Evolutionary conservation across 1,284 basidiomycete species (phyloP).

Genomic region (Thelephora terrestris): DNA sequence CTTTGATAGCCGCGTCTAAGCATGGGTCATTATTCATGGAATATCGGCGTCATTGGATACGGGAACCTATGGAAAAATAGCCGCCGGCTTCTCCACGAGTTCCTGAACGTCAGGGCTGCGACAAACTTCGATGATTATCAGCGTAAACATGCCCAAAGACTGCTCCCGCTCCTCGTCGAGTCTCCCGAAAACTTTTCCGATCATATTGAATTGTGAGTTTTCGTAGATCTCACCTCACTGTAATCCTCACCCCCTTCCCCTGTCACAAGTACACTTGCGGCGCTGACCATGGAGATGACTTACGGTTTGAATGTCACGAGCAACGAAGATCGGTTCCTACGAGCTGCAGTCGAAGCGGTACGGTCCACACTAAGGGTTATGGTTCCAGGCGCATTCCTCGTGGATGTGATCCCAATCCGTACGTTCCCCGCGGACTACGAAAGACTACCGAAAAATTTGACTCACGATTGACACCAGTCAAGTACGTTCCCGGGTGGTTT

Average conservation of each 20-base stretch:
- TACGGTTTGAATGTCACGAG: slow-evolving; percentile 13
- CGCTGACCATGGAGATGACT: not conserved
- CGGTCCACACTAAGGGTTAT: slow-evolving; percentile 16
- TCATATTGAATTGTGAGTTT: slow-evolving; percentile 2
- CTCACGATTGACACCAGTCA: slow-evolving; percentile 14
- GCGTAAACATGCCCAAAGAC: too few relatives aligned
- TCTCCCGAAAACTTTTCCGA: not conserved
- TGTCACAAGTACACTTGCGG: slow-evolving; percentile 9
- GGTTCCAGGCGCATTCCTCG: slow-evolving; percentile 20
- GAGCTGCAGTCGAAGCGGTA: slow-evolving; percentile 14
- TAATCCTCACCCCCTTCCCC: not conserved
- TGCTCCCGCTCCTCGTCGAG: too few relatives aligned
- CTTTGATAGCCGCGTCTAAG: too few relatives aligned
- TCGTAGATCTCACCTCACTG: not conserved
- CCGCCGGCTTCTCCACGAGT: not conserved
- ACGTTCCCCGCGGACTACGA: not conserved
- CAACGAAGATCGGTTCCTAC: slow-evolving; percentile 13
- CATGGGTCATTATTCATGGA: not conserved
- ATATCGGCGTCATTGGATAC: not conserved
- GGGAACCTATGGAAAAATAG: slow-evolving; percentile 1
- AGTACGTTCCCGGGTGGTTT: slow-evolving; percentile 25
- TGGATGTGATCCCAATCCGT: slow-evolving; percentile 21
- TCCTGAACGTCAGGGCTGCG: not conserved
- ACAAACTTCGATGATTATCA: too few relatives aligned
- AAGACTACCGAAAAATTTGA: not conserved